These are phyloP conservation scores for Pyrenophora teres DNA, from an alignment of 2,329 filamentous ascomycete species.

Conservation along the genomic window DNA sequence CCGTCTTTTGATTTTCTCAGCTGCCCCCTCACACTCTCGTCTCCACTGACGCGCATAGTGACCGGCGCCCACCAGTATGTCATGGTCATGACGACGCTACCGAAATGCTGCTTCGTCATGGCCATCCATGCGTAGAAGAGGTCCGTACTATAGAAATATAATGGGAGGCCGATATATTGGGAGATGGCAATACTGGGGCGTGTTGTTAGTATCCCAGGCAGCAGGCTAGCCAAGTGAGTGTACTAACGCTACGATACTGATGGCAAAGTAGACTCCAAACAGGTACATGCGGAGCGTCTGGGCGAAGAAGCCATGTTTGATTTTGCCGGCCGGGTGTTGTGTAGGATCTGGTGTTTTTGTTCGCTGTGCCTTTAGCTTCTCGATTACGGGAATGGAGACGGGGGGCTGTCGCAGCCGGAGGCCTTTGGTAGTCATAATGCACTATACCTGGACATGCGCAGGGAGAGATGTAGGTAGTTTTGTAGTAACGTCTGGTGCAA, in stretches of 20 bases:
- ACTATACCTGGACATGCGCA: constrained; percentile 4
- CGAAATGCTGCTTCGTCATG: constrained; percentile 83
- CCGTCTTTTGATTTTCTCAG: constrained; percentile 71
- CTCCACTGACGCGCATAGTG: constrained; percentile 78
- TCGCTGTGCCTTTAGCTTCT: constrained; percentile 20
- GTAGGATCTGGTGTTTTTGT: constrained; percentile 4
- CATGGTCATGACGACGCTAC: constrained; percentile 74
- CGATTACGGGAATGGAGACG: constrained; percentile 26
- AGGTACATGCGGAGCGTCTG: constrained; percentile 52
- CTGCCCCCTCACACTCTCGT: constrained; percentile 77
- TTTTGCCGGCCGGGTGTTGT: constrained; percentile 43
- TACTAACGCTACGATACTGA: constrained; percentile 49
- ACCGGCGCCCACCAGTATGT: constrained; percentile 86
- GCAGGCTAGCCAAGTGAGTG: constrained; percentile 12
- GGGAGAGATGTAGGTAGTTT: constrained; percentile 1
- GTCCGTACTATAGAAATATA: constrained; percentile 75
- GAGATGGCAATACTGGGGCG: constrained; percentile 59
- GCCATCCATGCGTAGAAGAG: constrained; percentile 85
- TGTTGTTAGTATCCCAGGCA: constrained; percentile 30
- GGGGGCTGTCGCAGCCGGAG: constrained; percentile 41
- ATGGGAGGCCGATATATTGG: constrained; percentile 72
- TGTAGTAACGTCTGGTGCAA: constrained; percentile 9
- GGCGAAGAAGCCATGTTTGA: constrained; percentile 50
- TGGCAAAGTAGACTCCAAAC: constrained; percentile 54
- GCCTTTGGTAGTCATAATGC: constrained; percentile 36